Evolutionary conservation across 2,329 filamentous ascomycete species (phyloP).

Genomic region (Chalaropsis thielavioides): DNA sequence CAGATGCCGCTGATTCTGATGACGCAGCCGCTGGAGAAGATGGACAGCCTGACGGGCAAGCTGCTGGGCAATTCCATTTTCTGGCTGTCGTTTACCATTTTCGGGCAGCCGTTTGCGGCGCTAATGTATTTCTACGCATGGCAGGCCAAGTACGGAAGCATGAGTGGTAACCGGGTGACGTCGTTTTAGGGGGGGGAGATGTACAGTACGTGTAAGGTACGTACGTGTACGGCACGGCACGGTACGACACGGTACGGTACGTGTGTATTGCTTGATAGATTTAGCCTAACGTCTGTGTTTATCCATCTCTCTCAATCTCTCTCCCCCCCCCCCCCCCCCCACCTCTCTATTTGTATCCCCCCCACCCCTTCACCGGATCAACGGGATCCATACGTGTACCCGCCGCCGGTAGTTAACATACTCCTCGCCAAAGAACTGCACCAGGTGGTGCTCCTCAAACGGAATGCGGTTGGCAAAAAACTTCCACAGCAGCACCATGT

Average conservation of each 20-base stretch:
- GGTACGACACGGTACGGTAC: too few species aligned
- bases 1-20: conserved; percentile 78
- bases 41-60: conserved; percentile 58
- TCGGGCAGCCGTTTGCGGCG: conserved; percentile 85
- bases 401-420: conserved; percentile 59
- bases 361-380: conserved; percentile 29
- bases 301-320: not conserved
- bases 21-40: conserved; percentile 66
- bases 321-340: not conserved
- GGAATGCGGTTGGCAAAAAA: conserved; percentile 68
- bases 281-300: too few species aligned
- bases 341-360: not conserved
- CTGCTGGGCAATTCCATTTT: conserved; percentile 87
- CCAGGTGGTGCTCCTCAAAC: conserved; percentile 63
- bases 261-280: not conserved
- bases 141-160: conserved; percentile 92
- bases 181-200: conserved; percentile 4
- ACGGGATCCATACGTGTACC: conserved; percentile 69
- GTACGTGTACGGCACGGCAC: not conserved
- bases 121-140: conserved; percentile 95
- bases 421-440: conserved; percentile 70
- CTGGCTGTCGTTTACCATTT: conserved; percentile 89
- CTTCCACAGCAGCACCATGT: conserved; percentile 61
- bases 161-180: conserved; percentile 35
- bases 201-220: not conserved